A percentile compares a stretch with the other conserved stretches of the same genome.
Evolutionary conservation across 306 rosid species (phyloP).

Genomic region (Cucurbita pepo): DNA sequence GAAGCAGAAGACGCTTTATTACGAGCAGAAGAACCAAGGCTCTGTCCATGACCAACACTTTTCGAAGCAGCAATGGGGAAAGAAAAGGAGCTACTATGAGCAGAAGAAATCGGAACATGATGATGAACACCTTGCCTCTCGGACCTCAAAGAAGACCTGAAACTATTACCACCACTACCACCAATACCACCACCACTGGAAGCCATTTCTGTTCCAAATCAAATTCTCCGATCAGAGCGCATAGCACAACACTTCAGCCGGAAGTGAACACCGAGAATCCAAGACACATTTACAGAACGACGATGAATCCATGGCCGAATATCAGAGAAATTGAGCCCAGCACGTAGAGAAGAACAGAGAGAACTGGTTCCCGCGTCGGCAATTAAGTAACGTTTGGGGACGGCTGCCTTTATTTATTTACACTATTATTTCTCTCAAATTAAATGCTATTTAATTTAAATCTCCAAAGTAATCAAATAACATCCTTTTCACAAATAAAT

Average conservation of each 20-base stretch:
- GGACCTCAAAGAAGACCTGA: slow-evolving; percentile 7
- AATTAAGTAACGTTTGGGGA: slow-evolving; percentile 12
- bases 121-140: slow-evolving; percentile 10
- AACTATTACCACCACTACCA: neutral
- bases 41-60: slow-evolving; percentile 9
- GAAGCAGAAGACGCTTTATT: slow-evolving; percentile 17
- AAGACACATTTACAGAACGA: neutral
- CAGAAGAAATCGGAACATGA: slow-evolving; percentile 8
- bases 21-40: slow-evolving; percentile 16
- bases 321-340: slow-evolving; percentile 26
- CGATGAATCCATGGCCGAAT: neutral
- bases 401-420: slow-evolving; percentile 6
- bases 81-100: slow-evolving; percentile 5
- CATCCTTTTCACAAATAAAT: neutral
- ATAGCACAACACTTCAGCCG: neutral
- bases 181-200: slow-evolving; percentile 3
- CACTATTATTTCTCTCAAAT: neutral
- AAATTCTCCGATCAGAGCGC: neutral
- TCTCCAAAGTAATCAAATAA: neutral
- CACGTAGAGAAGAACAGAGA: slow-evolving; percentile 20
- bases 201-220: slow-evolving; percentile 9
- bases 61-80: neutral
- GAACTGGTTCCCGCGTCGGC: slow-evolving; percentile 35
- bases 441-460: neutral
- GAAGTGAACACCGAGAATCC: neutral